These are phyloP conservation scores for Panaeolus papilionaceus DNA, from an alignment of 768 basidiomycete genomes.

Conservation along the genomic window DNA sequence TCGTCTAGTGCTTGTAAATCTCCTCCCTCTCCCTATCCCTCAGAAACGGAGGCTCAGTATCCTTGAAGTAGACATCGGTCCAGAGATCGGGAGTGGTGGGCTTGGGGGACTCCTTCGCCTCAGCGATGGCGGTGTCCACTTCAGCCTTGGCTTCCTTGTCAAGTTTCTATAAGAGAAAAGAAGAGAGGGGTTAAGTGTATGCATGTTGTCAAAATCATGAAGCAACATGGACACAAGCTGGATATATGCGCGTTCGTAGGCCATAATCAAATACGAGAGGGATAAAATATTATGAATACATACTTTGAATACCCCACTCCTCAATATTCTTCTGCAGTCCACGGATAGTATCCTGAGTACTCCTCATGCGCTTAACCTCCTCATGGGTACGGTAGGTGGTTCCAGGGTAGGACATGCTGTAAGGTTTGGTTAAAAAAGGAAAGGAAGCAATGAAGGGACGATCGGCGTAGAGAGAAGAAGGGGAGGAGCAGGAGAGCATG, in stretches of 20 bases:
- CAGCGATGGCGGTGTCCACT: conserved; percentile 90
- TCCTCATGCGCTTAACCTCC: conserved; percentile 96
- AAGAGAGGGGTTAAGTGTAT: no score
- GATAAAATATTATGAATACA: conserved; percentile 53
- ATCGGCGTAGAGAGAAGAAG: no score
- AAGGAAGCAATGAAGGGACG: no score
- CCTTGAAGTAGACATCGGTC: conserved; percentile 91
- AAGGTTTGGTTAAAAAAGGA: background rate
- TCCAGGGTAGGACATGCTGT: conserved; percentile 96
- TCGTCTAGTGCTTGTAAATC: conserved; percentile 35
- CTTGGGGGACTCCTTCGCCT: conserved; percentile 85
- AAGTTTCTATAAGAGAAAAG: conserved; percentile 37
- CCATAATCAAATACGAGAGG: no score
- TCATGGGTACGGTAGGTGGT: conserved; percentile 99
- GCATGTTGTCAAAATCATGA: no score
- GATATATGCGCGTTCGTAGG: background rate
- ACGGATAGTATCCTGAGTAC: conserved; percentile 93
- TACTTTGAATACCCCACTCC: conserved; percentile 96
- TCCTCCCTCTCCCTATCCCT: conserved; percentile 94
- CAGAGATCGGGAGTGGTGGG: conserved; percentile 78
- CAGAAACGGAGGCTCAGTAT: conserved; percentile 85
- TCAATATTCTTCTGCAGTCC: conserved; percentile 93
- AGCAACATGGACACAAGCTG: no score
- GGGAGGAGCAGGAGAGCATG: no score
- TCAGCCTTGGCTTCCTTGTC: conserved; percentile 92